A percentile compares a stretch with the other conserved stretches of the same genome.
These are phyloP conservation scores for Trebouxia sp. DNA, from an alignment of 139 green algal species.

Conservation along the genomic window DNA sequence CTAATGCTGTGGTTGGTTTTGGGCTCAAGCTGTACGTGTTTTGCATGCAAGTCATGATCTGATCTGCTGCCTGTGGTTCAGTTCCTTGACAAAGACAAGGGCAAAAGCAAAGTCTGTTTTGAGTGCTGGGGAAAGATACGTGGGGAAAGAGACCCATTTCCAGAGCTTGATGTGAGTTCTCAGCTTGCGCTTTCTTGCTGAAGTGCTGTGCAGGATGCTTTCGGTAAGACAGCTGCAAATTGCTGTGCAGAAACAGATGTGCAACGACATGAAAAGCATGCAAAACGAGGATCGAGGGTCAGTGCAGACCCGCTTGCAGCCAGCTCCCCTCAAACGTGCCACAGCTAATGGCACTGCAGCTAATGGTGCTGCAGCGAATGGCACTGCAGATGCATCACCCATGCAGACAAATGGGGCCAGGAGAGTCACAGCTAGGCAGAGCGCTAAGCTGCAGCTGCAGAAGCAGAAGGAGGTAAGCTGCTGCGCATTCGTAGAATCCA, in stretches of 20 bases:
- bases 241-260: background rate
- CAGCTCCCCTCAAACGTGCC: background rate
- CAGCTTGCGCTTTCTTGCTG: background rate
- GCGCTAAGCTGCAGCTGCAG: background rate
- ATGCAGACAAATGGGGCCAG: background rate
- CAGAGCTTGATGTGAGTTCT: background rate
- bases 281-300: too few species aligned
- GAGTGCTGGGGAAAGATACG: background rate
- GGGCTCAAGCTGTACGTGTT: too few species aligned
- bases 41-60: too few species aligned
- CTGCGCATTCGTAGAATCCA: too few species aligned
- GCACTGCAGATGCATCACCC: background rate
- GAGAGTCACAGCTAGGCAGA: background rate
- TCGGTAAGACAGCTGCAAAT: too few species aligned
- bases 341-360: background rate
- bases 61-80: too few species aligned
- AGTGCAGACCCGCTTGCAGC: background rate
- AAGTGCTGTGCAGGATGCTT: background rate
- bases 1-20: too few species aligned
- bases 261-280: background rate
- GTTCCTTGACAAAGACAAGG: too few species aligned
- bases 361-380: background rate
- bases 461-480: constrained; percentile 13
- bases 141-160: background rate
- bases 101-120: background rate